Conservation (phyloP, 2,329 filamentous ascomycete genomes). For the Fusarium continuum region DNA sequence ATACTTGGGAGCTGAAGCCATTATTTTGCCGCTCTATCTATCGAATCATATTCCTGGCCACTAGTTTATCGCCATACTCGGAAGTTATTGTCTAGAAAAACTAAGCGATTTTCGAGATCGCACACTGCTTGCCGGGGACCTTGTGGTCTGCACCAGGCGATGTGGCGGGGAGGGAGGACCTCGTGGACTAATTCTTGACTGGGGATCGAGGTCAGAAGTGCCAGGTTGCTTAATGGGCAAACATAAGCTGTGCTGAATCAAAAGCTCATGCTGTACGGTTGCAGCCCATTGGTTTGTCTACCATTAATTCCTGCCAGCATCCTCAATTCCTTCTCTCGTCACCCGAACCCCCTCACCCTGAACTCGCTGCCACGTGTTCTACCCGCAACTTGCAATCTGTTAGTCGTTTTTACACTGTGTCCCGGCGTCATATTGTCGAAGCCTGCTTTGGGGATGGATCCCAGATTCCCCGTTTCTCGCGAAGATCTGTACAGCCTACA, state of each 20-base stretch:
- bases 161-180: constrained; percentile 56
- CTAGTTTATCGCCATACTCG: neutral
- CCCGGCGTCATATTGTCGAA: neutral
- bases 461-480: constrained; percentile 65
- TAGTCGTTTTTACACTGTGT: neutral
- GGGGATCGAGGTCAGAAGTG: constrained; percentile 48
- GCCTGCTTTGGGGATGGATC: constrained; percentile 65
- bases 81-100: neutral
- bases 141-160: constrained; percentile 51
- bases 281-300: constrained; percentile 11
- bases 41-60: neutral
- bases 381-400: neutral
- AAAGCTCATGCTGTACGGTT: constrained; percentile 25
- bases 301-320: constrained; percentile 16
- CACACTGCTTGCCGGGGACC: constrained; percentile 32
- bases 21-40: neutral
- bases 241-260: constrained; percentile 6
- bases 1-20: neutral
- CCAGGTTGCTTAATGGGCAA: constrained; percentile 11
- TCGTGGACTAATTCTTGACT: constrained; percentile 47
- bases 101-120: constrained; percentile 30
- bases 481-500: constrained; percentile 75
- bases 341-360: neutral
- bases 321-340: constrained; percentile 4
- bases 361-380: neutral